Evolutionary conservation across 1,139 yeast genomes (phyloP).

Genomic region (Candida sp.): DNA sequence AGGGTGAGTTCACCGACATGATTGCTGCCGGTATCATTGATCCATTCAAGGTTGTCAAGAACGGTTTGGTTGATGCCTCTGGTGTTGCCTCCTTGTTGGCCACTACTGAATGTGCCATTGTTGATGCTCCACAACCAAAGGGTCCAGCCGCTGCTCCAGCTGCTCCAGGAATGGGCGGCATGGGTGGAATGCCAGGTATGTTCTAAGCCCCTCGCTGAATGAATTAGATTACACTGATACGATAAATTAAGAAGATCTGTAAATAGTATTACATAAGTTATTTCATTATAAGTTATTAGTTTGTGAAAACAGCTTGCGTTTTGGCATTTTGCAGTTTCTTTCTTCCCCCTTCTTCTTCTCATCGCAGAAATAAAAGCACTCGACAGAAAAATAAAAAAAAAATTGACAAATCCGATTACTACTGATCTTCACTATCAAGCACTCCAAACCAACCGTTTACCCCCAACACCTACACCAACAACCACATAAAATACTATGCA

Average conservation of each 20-base stretch:
- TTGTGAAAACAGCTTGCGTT: not conserved
- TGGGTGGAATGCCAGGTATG: conserved; percentile 35
- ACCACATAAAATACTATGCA: not conserved
- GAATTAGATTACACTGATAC: no score
- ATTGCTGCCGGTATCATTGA: conserved; percentile 97
- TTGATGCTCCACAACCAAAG: conserved; percentile 94
- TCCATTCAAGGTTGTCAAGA: conserved; percentile 99
- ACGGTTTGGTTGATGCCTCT: conserved; percentile 96
- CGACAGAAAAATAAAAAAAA: no score
- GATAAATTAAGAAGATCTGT: conserved; percentile 2
- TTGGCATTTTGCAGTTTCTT: not conserved
- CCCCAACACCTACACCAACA: not conserved
- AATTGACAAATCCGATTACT: no score
- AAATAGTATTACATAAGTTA: not conserved
- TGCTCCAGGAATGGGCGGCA: conserved; percentile 56
- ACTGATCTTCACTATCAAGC: no score
- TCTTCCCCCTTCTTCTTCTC: no score
- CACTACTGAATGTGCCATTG: conserved; percentile 98
- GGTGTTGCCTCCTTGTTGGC: conserved; percentile 99
- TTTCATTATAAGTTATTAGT: no score
- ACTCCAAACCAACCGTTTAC: no score
- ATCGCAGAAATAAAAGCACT: no score
- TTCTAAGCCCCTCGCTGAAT: not conserved
- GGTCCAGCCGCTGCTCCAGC: conserved; percentile 66
- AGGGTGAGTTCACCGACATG: conserved; percentile 96